phyloP scores from a whole-genome alignment of 2,329 filamentous ascomycete species.

The Fusarium zealandicum region DNA sequence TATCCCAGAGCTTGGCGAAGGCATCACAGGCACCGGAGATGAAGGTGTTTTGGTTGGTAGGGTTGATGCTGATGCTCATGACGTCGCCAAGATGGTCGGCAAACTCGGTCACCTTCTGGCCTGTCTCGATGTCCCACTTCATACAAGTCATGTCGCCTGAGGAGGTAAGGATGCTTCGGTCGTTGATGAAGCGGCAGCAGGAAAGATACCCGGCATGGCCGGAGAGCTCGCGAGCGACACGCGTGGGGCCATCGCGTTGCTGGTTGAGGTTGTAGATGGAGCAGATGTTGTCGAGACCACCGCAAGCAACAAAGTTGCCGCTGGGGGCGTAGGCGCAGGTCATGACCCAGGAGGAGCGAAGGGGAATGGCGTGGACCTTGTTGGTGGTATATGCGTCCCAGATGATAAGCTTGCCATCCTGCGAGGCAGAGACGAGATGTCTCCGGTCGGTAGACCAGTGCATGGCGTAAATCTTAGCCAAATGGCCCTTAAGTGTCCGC shows the following conservation, averaged over 20 bases:
- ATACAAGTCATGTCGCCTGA: constrained; percentile 99
- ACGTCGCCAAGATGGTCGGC: constrained; percentile 98
- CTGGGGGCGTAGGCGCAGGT: constrained; percentile 98
- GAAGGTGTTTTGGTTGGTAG: constrained; percentile 98
- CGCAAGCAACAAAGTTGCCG: constrained; percentile 97
- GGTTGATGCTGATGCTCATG: constrained; percentile 99
- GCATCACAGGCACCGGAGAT: constrained; percentile 99
- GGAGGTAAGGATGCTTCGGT: constrained; percentile 95
- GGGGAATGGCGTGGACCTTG: constrained; percentile 97
- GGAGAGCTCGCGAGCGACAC: constrained; percentile 93
- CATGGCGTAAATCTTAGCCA: constrained; percentile 99
- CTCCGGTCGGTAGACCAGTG: constrained; percentile 99
- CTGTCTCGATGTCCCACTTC: constrained; percentile 99
- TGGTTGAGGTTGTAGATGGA: constrained; percentile 99
- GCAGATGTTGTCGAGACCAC: constrained; percentile 99
- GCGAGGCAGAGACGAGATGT: constrained; percentile 96
- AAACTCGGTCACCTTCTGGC: constrained; percentile 96
- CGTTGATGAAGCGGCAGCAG: constrained; percentile 98
- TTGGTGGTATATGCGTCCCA: constrained; percentile 99
- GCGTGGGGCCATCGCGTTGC: constrained; percentile 91
- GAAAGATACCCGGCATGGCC: constrained; percentile 97
- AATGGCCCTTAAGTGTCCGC: constrained; percentile 94
- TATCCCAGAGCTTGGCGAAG: constrained; percentile 99
- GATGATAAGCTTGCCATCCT: constrained; percentile 99
- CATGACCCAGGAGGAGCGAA: constrained; percentile 99